Evolutionary conservation across 768 basidiomycete genomes (phyloP), one percentile per base, ranked within the genome.

Genomic region (Rhizopogon vesiculosus): DNA sequence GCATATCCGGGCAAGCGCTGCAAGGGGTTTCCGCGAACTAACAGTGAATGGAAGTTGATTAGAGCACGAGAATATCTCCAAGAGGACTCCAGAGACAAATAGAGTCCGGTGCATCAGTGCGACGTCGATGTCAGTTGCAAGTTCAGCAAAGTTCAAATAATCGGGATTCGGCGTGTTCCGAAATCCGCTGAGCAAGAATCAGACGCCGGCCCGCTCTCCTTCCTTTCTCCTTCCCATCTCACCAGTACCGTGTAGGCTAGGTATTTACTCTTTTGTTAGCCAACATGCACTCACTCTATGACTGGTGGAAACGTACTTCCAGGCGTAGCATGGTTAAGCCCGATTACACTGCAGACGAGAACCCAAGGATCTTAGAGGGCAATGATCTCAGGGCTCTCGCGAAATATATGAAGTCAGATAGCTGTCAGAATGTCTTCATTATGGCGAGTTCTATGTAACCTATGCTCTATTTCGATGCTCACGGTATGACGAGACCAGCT

Each of bases 401-500:
- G 3, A 77, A 84, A 56, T 89, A 86, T 69, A 87, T 91, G 59
- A 75, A 83, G 57, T 87, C 87, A 1, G 74, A 81, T 33, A 69
- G 76, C 55, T 91, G 89, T 72, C 80, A 77, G 59, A 86, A 83
- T 22, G 74, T 92, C 12, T 82, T 85, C 55, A 74, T 91, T 51
- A 89, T 92, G 89, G 89, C 90, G 56, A 69, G 54, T 55, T 28
- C 38, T 38, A 15, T 50, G 28, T 35, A 19, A 1, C 13, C 7
- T 53, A 5, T 29, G 5, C 16, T n/a, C n/a, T 0, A 15, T 38
- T 53, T 7, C 29, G 35, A 16, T 13, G 38, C 45, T 2, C 33
- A 50, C 29, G 28, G 4, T 4, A 19, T 53, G 22, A 16, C 31
- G n/a, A 16, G 28, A 48, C 16, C 62, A 89, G 87, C 66, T 88